Evolutionary conservation across 441 rosid genomes (phyloP).

Genomic region (Metrosideros polymorpha): DNA sequence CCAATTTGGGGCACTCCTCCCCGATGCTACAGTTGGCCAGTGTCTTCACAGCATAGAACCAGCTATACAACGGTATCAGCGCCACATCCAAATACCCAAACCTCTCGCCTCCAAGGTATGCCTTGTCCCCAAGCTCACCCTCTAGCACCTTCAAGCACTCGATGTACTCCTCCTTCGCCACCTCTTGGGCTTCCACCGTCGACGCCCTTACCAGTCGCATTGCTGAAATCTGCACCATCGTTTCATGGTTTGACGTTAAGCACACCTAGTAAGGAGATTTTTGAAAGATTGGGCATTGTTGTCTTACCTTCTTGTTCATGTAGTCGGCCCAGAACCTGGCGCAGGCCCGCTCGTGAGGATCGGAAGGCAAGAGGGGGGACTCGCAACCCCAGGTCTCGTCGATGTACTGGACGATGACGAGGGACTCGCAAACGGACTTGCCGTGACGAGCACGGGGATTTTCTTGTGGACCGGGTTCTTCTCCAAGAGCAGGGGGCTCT

Average conservation of each 20-base stretch:
- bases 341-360: not conserved
- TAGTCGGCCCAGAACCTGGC: not conserved
- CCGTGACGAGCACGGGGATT: not conserved
- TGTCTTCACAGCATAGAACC: no score
- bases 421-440: not conserved
- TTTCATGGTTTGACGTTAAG: not conserved
- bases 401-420: not conserved
- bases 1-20: no score
- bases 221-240: not conserved
- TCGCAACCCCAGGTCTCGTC: not conserved
- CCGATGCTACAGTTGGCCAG: no score
- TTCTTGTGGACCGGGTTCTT: not conserved
- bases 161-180: no score
- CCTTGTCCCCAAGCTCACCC: no score
- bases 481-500: not conserved
- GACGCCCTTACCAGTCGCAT: accelerated
- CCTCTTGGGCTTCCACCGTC: not conserved
- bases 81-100: no score
- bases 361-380: not conserved
- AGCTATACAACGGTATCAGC: no score
- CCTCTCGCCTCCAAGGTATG: no score
- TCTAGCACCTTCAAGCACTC: no score
- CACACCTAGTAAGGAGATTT: not conserved
- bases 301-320: not conserved
- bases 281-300: not conserved